These are phyloP conservation scores for Jimgerdemannia lactiflua DNA, from an alignment of 192 early-diverging fungal genomes.

Conservation along the genomic window DNA sequence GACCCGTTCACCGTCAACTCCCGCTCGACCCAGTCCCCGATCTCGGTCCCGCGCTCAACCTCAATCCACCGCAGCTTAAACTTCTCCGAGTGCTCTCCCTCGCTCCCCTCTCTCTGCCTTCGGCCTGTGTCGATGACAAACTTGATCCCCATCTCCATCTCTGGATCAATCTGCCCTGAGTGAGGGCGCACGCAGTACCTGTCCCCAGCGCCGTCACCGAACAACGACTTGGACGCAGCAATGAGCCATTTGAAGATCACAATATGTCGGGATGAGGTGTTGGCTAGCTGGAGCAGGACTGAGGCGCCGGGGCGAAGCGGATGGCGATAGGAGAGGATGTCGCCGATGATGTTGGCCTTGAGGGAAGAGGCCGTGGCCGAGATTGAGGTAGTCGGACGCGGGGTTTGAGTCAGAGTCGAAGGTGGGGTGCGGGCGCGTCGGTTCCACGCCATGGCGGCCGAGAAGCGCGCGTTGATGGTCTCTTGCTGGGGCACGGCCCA, in stretches of 20 bases:
- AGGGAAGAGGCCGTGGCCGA: neutral
- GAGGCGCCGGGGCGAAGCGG: neutral
- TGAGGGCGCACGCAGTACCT: neutral
- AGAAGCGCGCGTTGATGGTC: neutral
- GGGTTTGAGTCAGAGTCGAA: neutral
- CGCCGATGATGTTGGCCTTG: neutral
- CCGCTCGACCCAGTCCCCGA: neutral
- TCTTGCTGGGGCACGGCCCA: neutral
- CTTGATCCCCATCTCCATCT: neutral
- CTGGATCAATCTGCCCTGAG: neutral
- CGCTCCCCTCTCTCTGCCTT: neutral
- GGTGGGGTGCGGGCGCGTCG: no score
- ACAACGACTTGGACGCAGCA: neutral
- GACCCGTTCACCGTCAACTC: neutral
- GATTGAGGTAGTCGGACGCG: neutral
- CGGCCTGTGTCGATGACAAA: neutral
- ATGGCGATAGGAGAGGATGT: neutral
- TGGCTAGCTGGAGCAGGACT: neutral
- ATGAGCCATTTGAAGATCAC: neutral
- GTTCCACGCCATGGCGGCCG: neutral
- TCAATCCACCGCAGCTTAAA: neutral
- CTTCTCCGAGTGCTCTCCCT: neutral
- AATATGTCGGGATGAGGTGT: neutral
- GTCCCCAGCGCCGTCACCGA: neutral
- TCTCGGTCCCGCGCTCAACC: neutral